These are phyloP conservation scores for Poa pratensis DNA, from an alignment of 176 grass and related monocot species.

Conservation along the genomic window DNA sequence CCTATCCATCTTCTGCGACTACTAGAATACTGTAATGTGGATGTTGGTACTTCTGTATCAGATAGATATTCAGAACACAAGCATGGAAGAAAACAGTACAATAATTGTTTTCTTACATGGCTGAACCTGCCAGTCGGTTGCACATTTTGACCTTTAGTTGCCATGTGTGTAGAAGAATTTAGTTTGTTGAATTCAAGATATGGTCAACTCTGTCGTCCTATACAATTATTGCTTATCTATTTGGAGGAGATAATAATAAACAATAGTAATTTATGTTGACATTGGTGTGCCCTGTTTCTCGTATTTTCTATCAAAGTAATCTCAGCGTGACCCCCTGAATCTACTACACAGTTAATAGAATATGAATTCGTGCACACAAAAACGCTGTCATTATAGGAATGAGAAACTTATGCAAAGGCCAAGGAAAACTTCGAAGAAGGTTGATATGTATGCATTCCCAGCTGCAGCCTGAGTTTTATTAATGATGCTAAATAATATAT, in stretches of 20 bases:
- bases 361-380: neutral
- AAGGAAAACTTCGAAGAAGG: constrained; percentile 21
- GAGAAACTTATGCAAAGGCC: neutral
- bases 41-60: neutral
- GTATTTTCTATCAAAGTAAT: constrained; percentile 17
- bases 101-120: neutral
- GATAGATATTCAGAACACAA: constrained; percentile 15
- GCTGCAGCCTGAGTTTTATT: neutral
- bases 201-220: constrained; percentile 1
- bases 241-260: constrained; percentile 12
- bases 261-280: neutral
- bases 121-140: neutral
- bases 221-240: neutral
- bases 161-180: constrained; percentile 2
- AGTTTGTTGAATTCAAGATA: constrained; percentile 19
- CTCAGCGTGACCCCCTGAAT: neutral
- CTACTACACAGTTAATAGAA: neutral
- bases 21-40: neutral
- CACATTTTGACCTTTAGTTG: constrained; percentile 16
- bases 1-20: neutral
- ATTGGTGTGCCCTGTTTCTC: neutral
- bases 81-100: neutral
- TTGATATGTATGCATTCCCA: constrained; percentile 22
- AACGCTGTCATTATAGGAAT: neutral
- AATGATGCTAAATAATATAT: neutral